Base-by-base conservation (phyloP, 768 basidiomycete species). In the Mycena latifolia region DNA sequence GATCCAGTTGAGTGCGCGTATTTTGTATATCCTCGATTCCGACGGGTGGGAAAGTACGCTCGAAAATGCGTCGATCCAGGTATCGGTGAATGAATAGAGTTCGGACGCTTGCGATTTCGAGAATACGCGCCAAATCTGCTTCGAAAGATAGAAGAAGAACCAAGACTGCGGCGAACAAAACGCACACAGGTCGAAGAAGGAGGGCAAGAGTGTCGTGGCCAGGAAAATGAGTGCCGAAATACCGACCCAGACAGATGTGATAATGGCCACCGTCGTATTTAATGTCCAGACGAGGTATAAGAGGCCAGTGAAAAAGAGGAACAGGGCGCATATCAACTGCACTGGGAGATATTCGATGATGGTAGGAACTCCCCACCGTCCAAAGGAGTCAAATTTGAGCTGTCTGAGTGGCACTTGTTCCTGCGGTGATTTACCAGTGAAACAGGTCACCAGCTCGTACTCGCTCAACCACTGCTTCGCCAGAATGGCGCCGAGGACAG, bases 101-200 rank as follows among this genome's bases (percentile, higher is more conserved):
- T 41, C 15, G 25, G 37, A 55, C 35, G 11, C 37, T 4, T 1
- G 15, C 2, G 53, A n/a, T 35, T 39, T 35, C 20, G 54, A 43
- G 37, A 55, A 55, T 8, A 28, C 2, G 27, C 24, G 35, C 53
- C 27, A 22, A 55, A 55, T 14, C 12, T n/a, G 14, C 22, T 56
- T 56, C 20, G 41, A 56, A 45, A 56, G 39, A 46, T 31, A 29
- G 27, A 56, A 45, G 17, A 45, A 56, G 17, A 56, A 25, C 55
- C 55, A 56, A 4, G 55, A 56, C 20, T 56, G 55, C n/a, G 55
- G 41, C 24, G 55, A 56, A 33, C 55, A 56, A 39, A 56, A 56
- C 11, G 55, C 41, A 22, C 55, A 56, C 29, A 56, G 55, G 11
- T 33, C 31, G 31, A 33, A 33, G 31, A 33, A 33, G 11, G 31